Evolutionary conservation across 2,329 filamentous ascomycete species (phyloP).

Genomic region (Penicillium sp.): DNA sequence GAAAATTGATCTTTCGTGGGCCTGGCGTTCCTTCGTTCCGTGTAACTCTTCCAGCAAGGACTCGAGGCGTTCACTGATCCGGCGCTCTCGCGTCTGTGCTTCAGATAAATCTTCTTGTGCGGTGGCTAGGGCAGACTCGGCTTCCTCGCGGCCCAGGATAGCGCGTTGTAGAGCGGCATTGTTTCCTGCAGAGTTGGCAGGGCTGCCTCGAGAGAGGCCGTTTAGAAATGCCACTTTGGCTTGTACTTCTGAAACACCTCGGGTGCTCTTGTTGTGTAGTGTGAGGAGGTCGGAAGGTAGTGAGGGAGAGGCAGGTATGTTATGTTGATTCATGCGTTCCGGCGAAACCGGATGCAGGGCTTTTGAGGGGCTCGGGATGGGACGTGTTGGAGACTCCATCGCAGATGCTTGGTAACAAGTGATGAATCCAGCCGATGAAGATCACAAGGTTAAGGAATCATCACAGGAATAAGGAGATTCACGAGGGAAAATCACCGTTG

Average conservation of each 20-base stretch:
- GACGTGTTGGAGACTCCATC: slow-evolving; percentile 38
- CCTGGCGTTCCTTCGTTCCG: slow-evolving; percentile 49
- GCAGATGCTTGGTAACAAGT: slow-evolving; percentile 11
- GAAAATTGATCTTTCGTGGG: slow-evolving; percentile 48
- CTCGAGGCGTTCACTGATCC: slow-evolving; percentile 45
- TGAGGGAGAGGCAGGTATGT: slow-evolving; percentile 39
- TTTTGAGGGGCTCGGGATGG: slow-evolving; percentile 32
- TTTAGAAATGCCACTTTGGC: slow-evolving; percentile 50
- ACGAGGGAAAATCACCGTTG: slow-evolving; percentile 21
- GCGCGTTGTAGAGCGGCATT: slow-evolving; percentile 45
- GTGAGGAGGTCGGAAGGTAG: slow-evolving; percentile 33
- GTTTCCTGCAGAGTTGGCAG: slow-evolving; percentile 34
- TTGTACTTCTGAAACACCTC: slow-evolving; percentile 44
- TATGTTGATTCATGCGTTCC: slow-evolving; percentile 49
- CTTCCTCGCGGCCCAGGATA: slow-evolving; percentile 46
- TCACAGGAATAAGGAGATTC: slow-evolving; percentile 7
- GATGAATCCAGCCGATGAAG: slow-evolving; percentile 1
- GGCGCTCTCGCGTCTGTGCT: slow-evolving; percentile 42
- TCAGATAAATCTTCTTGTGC: slow-evolving; percentile 39
- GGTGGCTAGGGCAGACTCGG: slow-evolving; percentile 37
- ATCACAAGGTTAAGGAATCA: slow-evolving; percentile 18
- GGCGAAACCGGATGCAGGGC: slow-evolving; percentile 46
- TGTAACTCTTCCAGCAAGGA: slow-evolving; percentile 52
- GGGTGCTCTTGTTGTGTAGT: slow-evolving; percentile 35
- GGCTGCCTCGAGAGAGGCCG: slow-evolving; percentile 38